Percentiles rank a stretch among this genome's conserved stretches.
Conservation (phyloP, 2,329 filamentous ascomycete genomes). For the Teratosphaeriaceae sp. region DNA sequence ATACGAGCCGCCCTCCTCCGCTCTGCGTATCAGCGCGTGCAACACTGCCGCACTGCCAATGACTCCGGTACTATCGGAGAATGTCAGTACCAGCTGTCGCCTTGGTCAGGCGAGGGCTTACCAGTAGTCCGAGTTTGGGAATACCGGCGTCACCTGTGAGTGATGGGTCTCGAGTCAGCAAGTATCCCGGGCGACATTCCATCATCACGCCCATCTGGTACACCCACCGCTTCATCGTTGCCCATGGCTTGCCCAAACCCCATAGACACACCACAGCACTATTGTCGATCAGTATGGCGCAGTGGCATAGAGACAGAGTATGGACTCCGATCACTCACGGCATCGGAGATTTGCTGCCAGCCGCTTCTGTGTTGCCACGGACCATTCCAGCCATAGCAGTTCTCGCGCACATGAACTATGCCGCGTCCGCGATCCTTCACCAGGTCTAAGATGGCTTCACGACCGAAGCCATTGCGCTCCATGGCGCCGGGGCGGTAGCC, state of each 20-base stretch:
- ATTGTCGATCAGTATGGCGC: neutral
- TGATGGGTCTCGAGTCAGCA: no score
- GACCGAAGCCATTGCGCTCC: conserved; percentile 42
- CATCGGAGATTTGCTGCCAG: conserved; percentile 50
- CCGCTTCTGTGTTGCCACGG: conserved; percentile 42
- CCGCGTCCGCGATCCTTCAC: conserved; percentile 36
- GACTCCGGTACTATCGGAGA: conserved; percentile 15
- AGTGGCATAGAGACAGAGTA: neutral
- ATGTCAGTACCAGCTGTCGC: conserved; percentile 6
- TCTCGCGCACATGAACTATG: conserved; percentile 45
- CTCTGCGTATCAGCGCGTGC: conserved; percentile 19
- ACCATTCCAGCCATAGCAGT: conserved; percentile 49
- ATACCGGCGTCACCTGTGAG: conserved; percentile 20
- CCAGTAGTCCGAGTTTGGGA: conserved; percentile 20
- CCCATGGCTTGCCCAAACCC: conserved; percentile 31
- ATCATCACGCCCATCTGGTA: no score
- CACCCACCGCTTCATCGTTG: conserved; percentile 20
- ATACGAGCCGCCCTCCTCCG: conserved; percentile 20
- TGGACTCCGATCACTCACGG: conserved; percentile 19
- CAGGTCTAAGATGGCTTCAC: conserved; percentile 36
- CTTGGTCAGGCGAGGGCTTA: conserved; percentile 14
- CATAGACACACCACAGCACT: conserved; percentile 31
- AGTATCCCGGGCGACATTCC: no score
- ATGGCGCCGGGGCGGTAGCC: conserved; percentile 45
- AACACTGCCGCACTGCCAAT: conserved; percentile 15